Evolutionary conservation across 2,329 filamentous ascomycete genomes (phyloP).

Genomic region (Exophiala mesophila): DNA sequence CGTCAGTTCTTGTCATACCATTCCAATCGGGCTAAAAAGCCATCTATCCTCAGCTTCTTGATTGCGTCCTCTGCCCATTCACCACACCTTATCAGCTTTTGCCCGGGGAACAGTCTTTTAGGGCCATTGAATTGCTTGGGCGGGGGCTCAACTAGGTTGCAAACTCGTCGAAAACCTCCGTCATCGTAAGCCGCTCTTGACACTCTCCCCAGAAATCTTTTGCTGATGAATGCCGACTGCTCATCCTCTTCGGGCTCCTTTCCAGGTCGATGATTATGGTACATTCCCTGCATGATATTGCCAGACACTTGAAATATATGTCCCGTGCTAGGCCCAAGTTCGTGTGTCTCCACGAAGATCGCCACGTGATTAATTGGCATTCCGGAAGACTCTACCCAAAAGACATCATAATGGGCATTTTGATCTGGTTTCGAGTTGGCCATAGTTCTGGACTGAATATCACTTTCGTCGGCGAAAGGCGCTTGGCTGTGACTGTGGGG

Average conservation of each 20-base stretch:
- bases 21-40: neutral
- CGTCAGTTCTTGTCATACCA: neutral
- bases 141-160: conserved; percentile 8
- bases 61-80: conserved; percentile 21
- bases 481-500: too few relatives aligned
- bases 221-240: conserved; percentile 10
- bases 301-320: conserved; percentile 15
- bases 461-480: neutral
- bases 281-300: conserved; percentile 14
- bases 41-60: neutral
- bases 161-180: conserved; percentile 13
- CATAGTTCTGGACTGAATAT: conserved; percentile 1
- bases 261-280: conserved; percentile 10
- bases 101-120: conserved; percentile 8
- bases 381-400: conserved; percentile 12
- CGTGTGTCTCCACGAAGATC: conserved; percentile 14
- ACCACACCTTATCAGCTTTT: conserved; percentile 8
- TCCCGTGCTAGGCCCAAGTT: conserved; percentile 9
- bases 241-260: conserved; percentile 14
- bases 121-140: conserved; percentile 10
- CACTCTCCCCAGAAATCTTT: conserved; percentile 9
- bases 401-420: conserved; percentile 9
- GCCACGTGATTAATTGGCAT: conserved; percentile 12
- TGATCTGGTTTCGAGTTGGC: conserved; percentile 1
- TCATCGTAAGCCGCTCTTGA: conserved; percentile 9